Evolutionary conservation across 176 grass and related monocot genomes (phyloP).

Genomic region (Hordeum marinum): DNA sequence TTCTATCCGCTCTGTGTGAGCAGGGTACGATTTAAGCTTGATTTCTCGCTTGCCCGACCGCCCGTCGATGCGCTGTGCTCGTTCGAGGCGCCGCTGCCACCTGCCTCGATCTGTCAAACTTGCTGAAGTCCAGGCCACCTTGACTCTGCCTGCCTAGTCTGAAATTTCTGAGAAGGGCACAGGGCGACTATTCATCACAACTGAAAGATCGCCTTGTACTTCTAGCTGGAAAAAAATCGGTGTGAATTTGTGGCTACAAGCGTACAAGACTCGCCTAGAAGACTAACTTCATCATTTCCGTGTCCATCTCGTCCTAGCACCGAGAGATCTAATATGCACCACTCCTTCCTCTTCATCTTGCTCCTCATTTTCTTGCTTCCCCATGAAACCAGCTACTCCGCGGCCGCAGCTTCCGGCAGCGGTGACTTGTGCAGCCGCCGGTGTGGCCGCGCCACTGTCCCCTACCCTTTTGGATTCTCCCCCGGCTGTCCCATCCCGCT

Average conservation of each 20-base stretch:
- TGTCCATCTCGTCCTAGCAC: neutral
- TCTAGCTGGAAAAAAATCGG: neutral
- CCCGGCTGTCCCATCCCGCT: conserved; percentile 28
- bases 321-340: neutral
- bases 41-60: too few relatives aligned
- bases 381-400: too few relatives aligned
- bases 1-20: too few relatives aligned
- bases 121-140: neutral
- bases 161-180: neutral
- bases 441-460: neutral
- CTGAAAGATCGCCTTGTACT: neutral
- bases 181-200: neutral
- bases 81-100: too few relatives aligned
- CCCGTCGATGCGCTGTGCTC: too few relatives aligned
- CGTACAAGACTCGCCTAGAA: neutral
- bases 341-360: neutral
- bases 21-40: too few relatives aligned
- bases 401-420: neutral
- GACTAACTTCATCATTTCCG: neutral
- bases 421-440: neutral
- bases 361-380: conserved; percentile 9
- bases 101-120: too few relatives aligned
- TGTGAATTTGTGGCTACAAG: neutral
- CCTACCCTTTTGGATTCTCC: conserved; percentile 67
- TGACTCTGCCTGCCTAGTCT: too few relatives aligned